Percentiles rank a stretch among this genome's conserved stretches.
phyloP scores from a whole-genome alignment of 768 basidiomycete species.

The Leccinellum albellum region DNA sequence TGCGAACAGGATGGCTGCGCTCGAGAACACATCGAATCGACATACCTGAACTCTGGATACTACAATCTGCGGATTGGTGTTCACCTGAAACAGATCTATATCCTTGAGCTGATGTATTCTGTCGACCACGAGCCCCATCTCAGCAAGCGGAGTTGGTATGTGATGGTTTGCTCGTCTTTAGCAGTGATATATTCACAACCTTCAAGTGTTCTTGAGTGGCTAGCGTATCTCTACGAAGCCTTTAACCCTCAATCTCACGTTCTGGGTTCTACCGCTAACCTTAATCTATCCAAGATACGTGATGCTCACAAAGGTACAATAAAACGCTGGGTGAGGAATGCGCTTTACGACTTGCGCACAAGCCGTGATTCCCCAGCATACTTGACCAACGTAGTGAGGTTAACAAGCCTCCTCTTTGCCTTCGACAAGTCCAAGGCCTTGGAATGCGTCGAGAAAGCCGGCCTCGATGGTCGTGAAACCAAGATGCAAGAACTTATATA shows the following conservation, averaged over 20 bases:
- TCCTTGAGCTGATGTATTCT: conserved; percentile 36
- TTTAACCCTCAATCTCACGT: conserved; percentile 44
- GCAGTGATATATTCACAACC: background rate
- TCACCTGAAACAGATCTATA: conserved; percentile 47
- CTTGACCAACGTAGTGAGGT: conserved; percentile 40
- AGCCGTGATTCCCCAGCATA: background rate
- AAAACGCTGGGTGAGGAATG: conserved; percentile 43
- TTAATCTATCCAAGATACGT: conserved; percentile 37
- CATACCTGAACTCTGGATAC: conserved; percentile 21
- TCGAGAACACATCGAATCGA: conserved; percentile 33
- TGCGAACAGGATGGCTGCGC: conserved; percentile 37
- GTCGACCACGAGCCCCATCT: conserved; percentile 1
- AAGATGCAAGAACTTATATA: conserved; percentile 8
- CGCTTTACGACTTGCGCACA: conserved; percentile 37
- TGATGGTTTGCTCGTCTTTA: background rate
- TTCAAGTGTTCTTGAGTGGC: conserved; percentile 21
- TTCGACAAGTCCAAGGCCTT: conserved; percentile 36
- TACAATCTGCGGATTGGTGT: conserved; percentile 44
- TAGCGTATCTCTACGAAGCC: conserved; percentile 45
- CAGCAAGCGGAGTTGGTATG: conserved; percentile 6
- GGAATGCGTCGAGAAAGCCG: conserved; percentile 33
- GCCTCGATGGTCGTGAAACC: conserved; percentile 16
- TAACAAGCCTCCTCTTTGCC: conserved; percentile 34
- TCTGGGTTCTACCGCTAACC: conserved; percentile 40
- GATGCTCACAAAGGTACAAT: conserved; percentile 38